These are phyloP conservation scores for Syncephalastrum monosporum DNA, from an alignment of 371 early-diverging fungal genomes.

Conservation along the genomic window DNA sequence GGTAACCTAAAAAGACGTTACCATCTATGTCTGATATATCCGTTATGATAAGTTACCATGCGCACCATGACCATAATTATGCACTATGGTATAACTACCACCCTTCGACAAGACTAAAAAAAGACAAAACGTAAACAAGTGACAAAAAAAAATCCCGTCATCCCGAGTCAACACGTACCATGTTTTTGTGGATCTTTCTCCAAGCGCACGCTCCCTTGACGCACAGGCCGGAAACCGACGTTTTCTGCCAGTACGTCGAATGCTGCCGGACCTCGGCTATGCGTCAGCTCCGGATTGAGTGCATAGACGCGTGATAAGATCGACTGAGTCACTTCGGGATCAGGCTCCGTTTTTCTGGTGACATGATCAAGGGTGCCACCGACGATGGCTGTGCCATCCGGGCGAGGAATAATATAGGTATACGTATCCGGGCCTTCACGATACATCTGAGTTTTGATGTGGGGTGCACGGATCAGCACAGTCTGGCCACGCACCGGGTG, in stretches of 20 bases:
- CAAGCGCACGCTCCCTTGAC: conserved; percentile 68
- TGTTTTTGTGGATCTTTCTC: conserved; percentile 51
- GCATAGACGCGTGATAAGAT: conserved; percentile 31
- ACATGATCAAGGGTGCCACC: conserved; percentile 51
- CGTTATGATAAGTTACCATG: conserved; percentile 23
- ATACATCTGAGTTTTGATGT: conserved; percentile 50
- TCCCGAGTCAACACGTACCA: neutral
- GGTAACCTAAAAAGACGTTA: conserved; percentile 22
- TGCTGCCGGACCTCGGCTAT: conserved; percentile 39
- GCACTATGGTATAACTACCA: conserved; percentile 10
- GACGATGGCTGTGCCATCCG: conserved; percentile 71
- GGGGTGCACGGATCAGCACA: conserved; percentile 65
- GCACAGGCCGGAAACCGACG: conserved; percentile 73
- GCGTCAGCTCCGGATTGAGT: conserved; percentile 39
- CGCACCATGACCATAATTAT: conserved; percentile 43
- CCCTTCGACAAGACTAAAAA: neutral
- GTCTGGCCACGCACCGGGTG: conserved; percentile 79
- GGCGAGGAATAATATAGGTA: conserved; percentile 76
- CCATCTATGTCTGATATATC: neutral
- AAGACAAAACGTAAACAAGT: neutral
- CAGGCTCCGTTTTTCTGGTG: conserved; percentile 23
- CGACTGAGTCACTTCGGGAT: conserved; percentile 25
- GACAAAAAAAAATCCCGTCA: neutral
- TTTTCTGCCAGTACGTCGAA: conserved; percentile 60
- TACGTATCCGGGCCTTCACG: conserved; percentile 10